Evolutionary conservation across 2,329 filamentous ascomycete genomes (phyloP).

Genomic region (Colletotrichum sp.): DNA sequence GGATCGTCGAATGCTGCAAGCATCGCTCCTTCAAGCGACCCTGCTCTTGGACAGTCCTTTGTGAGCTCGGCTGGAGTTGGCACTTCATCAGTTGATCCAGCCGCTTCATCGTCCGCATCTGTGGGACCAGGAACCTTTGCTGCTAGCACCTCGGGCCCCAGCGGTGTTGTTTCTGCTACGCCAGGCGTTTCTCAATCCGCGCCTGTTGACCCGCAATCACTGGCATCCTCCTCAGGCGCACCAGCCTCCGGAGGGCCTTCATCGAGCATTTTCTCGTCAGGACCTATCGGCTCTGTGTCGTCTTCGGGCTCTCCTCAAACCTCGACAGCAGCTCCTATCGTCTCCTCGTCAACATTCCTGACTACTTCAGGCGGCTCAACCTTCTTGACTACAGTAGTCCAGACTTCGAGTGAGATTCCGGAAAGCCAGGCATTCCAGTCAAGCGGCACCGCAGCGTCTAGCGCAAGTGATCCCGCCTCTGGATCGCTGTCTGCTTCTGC

Average conservation of each 20-base stretch:
- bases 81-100: not conserved
- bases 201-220: not conserved
- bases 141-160: not conserved
- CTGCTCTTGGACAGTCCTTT: not conserved
- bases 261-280: not conserved
- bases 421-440: not conserved
- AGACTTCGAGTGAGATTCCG: not conserved
- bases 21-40: not conserved
- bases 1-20: not conserved
- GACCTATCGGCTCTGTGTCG: fast-evolving
- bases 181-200: not conserved
- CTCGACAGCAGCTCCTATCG: not conserved
- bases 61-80: not conserved
- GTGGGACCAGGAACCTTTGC: not conserved
- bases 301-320: not conserved
- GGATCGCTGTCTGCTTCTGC: not conserved
- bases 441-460: not conserved
- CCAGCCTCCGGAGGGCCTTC: not conserved
- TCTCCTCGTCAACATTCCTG: not conserved
- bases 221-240: not conserved
- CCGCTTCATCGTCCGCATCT: not conserved
- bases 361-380: not conserved
- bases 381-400: not conserved
- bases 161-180: not conserved
- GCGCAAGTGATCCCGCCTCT: not conserved